A percentile compares a stretch with the other conserved stretches of the same genome.
phyloP scores from a whole-genome alignment of 2,329 filamentous ascomycete species.

The Fusarium pininemorale region DNA sequence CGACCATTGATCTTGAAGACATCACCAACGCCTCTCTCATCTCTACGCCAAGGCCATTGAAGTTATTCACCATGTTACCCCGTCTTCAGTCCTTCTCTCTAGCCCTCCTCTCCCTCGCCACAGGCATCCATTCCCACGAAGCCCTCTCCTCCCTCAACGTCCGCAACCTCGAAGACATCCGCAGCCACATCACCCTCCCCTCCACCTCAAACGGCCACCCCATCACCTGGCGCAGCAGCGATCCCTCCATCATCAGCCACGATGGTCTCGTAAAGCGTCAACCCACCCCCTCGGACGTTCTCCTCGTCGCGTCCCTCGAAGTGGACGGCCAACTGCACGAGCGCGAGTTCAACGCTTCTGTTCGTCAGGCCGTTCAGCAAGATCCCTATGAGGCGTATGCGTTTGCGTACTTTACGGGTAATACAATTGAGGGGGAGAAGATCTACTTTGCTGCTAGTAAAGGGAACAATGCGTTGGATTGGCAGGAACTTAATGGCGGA shows the following conservation, averaged over 20 bases:
- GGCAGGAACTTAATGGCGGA: constrained; percentile 59
- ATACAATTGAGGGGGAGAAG: constrained; percentile 57
- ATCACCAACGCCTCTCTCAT: not conserved
- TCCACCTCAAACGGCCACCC: constrained; percentile 40
- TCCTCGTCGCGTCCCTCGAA: constrained; percentile 48
- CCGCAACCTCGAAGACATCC: constrained; percentile 49
- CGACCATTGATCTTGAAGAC: not conserved
- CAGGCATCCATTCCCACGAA: not conserved
- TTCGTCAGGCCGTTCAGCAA: constrained; percentile 45
- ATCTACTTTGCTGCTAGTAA: constrained; percentile 62
- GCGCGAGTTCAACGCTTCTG: constrained; percentile 47
- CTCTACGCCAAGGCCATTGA: not conserved
- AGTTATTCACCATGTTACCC: not conserved
- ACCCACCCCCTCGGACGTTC: constrained; percentile 39
- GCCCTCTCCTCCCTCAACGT: constrained; percentile 35
- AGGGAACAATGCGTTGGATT: constrained; percentile 61
- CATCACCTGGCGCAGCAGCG: constrained; percentile 50
- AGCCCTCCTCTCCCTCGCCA: not conserved
- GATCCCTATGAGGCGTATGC: constrained; percentile 56
- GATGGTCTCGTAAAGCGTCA: constrained; percentile 51
- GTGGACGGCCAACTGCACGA: constrained; percentile 35
- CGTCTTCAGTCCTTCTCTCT: not conserved
- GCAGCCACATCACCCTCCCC: constrained; percentile 52
- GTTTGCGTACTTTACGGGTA: constrained; percentile 62
- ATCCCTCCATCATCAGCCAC: constrained; percentile 45